Percentiles rank a stretch among this genome's conserved stretches.
Conservation (phyloP, 345 rosid species). For the Hibiscus tridactylites region DNA sequence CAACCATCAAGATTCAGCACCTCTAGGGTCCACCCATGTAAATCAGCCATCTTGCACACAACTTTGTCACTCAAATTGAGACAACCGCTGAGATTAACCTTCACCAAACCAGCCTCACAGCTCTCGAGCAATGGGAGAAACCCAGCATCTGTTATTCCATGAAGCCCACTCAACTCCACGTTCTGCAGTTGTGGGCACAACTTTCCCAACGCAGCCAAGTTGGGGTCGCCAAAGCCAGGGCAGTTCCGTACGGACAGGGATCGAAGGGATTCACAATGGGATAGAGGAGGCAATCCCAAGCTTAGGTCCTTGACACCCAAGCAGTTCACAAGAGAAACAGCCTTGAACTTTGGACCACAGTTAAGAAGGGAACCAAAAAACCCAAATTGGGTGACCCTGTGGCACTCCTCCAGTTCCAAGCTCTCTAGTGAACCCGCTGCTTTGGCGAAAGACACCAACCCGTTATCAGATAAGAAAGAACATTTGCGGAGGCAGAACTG, state of each 20-base stretch:
- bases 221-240: conserved; percentile 73
- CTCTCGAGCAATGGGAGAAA: conserved; percentile 48
- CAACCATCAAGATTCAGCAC: conserved; percentile 61
- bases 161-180: conserved; percentile 57
- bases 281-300: conserved; percentile 24
- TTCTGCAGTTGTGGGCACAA: conserved; percentile 63
- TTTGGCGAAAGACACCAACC: conserved; percentile 67
- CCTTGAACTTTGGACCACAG: conserved; percentile 63
- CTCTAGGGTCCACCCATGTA: conserved; percentile 68
- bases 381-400: conserved; percentile 86
- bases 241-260: conserved; percentile 63
- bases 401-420: conserved; percentile 86
- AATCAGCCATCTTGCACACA: conserved; percentile 42
- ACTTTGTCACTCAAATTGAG: conserved; percentile 57
- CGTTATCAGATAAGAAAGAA: conserved; percentile 60
- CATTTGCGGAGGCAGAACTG: conserved; percentile 49
- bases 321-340: conserved; percentile 61
- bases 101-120: conserved; percentile 55
- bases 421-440: conserved; percentile 58
- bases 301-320: conserved; percentile 56
- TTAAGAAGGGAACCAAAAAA: conserved; percentile 61
- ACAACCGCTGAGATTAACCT: conserved; percentile 71
- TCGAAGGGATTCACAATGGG: conserved; percentile 44
- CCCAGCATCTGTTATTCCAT: conserved; percentile 66
- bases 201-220: conserved; percentile 55